Conservation (phyloP, 208 protist genomes). For the Wallacemonas sp. region DNA sequence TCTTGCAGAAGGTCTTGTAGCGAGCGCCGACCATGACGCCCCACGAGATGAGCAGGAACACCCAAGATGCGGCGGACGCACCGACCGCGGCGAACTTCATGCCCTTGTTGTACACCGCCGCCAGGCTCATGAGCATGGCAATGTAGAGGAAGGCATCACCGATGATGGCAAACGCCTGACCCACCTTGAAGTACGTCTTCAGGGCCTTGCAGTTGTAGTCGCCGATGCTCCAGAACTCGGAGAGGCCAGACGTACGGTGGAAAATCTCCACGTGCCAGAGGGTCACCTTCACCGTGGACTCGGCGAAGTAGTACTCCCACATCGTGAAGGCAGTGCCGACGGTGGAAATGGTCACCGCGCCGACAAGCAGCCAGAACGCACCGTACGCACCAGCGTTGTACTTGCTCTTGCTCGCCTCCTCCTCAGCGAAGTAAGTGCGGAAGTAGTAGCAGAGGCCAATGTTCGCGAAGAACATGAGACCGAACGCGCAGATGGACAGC, state of each 20-base stretch:
- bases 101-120: constrained; percentile 36
- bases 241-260: constrained; percentile 21
- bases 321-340: constrained; percentile 40
- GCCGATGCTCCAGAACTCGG: constrained; percentile 28
- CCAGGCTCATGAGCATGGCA: constrained; percentile 23
- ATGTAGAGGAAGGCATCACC: constrained; percentile 31
- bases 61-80: constrained; percentile 16
- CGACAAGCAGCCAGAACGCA: constrained; percentile 2
- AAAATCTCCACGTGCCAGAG: constrained; percentile 47
- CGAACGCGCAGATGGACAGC: constrained; percentile 35
- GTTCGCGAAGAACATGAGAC: constrained; percentile 30
- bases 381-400: constrained; percentile 7
- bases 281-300: constrained; percentile 32
- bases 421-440: constrained; percentile 15
- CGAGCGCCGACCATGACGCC: constrained; percentile 32
- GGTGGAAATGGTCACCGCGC: constrained; percentile 24
- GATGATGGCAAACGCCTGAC: constrained; percentile 46
- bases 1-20: constrained; percentile 40
- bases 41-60: constrained; percentile 41
- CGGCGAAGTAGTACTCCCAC: constrained; percentile 38
- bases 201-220: constrained; percentile 31
- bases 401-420: constrained; percentile 19
- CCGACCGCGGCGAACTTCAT: constrained; percentile 37
- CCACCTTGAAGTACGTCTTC: constrained; percentile 24
- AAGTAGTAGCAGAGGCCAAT: constrained; percentile 33